Base-by-base conservation (phyloP, 805 yeast species). In the Kuraishia hungarica region DNA sequence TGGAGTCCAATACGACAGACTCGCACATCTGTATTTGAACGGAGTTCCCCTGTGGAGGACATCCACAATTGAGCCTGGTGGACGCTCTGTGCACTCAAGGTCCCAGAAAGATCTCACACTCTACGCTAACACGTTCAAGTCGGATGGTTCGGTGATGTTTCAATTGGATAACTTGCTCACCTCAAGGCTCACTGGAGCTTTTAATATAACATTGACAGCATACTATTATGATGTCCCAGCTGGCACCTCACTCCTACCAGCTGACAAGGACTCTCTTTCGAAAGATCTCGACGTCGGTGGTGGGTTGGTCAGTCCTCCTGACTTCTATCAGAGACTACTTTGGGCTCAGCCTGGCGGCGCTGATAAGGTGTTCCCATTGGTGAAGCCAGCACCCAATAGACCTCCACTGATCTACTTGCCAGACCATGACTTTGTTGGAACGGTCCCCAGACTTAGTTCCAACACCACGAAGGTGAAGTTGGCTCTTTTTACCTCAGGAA, bases 11-110 rank as follows among this genome's bases (percentile, higher is more conserved):
- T 83, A 80, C 60, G 89, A 85, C 62, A 70, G 90, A 57, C 69
- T 85, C 59, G 83, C 83, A 19, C 86, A 85, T 65, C 72, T 88
- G 51, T 84, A 78, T 61, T 67, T 87, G 35, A 75, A 76, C 56
- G 88, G 84, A 35, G 73, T 77, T 17, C 87, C 87, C 59, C 71
- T 89, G 47, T 89, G 96, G 96, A 79, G 96, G 68, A 83, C 89
- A 0, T 85, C 93, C 2, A 90, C 96, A 2, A 83, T 87, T 17
- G 96, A 89, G 68, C 96, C 96, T 1, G 78, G 79, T 55, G 68
- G 84, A 61, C 64, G 63, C 15, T 60, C 70, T 1, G 77, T 79
- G 10, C 79, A 73, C 59, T 80, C 87, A 24, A 62, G 67, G 3
- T 70, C 77, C 54, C 71, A 77, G 29, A 89, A 87, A 64, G 96